Evolutionary conservation across 805 yeast genomes (phyloP), one percentile per base, ranked within the genome.

Genomic region (Spathaspora boniae): DNA sequence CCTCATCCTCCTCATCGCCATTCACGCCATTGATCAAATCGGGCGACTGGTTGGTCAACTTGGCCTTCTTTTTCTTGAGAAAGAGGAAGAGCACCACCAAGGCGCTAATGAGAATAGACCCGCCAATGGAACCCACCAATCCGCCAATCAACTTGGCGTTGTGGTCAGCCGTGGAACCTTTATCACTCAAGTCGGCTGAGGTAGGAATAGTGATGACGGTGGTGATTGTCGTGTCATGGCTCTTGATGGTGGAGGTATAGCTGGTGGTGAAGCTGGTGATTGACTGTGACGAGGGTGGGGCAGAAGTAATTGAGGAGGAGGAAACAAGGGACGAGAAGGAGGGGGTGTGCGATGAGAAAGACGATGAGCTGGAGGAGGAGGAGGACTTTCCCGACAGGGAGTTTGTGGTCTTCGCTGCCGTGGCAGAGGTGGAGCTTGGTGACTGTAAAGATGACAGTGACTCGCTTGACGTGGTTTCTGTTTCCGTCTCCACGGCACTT

Each of bases 111-210:
- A 65, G 51, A 18, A 67, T 56, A 14, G 68, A 55, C 9, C 73
- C 73, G n/a, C 72, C 73, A 16, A 67, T 58, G 2, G 70, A 63
- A 0, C 73, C 73, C n/a, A 67, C 72, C 11, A 67, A 48, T 1
- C 73, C 72, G 3, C 73, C 73, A 16, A 67, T 64, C 27, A 67
- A 49, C 41, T 59, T 64, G 25, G 66, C 53, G 41, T 60, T 63
- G 16, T 45, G 47, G 22, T 45, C 38, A 5, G 54, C 43, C 2
- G 45, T 31, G 17, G 50, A 28, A 25, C 40, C 36, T 32, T 32
- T 36, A 9, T 41, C 33, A 14, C 37, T 36, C 2, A 38, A 38
- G 3, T 46, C 37, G 5, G 59, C 55, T 3, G 60, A 53, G 1
- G 70, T 64, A 4, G 70, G 68, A 1, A 64, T 58, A 1, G 69